These are phyloP conservation scores for Citrus sinensis DNA, from an alignment of 345 rosid species.

Conservation along the genomic window DNA sequence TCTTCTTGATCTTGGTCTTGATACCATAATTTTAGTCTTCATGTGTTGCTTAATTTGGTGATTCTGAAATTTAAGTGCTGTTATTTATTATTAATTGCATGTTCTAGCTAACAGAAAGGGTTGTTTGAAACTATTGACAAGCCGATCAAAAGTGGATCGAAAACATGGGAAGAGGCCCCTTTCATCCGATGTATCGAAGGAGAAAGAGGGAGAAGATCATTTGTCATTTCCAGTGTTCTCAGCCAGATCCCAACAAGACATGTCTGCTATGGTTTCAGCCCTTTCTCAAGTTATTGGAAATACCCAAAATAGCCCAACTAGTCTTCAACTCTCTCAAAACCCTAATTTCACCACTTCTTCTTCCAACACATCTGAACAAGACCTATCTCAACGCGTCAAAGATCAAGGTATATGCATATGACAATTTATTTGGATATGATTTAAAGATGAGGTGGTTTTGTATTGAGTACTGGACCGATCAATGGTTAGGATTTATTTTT, in stretches of 20 bases:
- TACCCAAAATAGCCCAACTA: conserved; percentile 19
- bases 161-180: conserved; percentile 51
- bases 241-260: conserved; percentile 70
- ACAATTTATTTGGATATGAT: too few species aligned
- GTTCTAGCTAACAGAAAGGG: not conserved
- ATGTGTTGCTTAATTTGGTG: not conserved
- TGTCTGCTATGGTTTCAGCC: conserved; percentile 65
- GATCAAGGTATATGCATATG: conserved; percentile 31
- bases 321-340: conserved; percentile 10
- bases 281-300: conserved; percentile 64
- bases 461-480: too few species aligned
- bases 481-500: too few species aligned
- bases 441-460: too few species aligned
- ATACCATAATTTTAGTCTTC: not conserved
- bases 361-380: not conserved
- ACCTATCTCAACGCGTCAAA: conserved; percentile 19
- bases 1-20: not conserved
- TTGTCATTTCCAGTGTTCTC: conserved; percentile 49
- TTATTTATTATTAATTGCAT: not conserved
- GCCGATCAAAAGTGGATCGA: conserved; percentile 38
- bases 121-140: not conserved
- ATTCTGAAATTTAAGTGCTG: not conserved
- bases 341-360: conserved; percentile 3
- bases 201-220: conserved; percentile 42
- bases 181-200: conserved; percentile 39